Evolutionary conservation across 140 eudicot species (phyloP), one percentile per base, ranked within the genome.

Genomic region (Oenanthe javanica): DNA sequence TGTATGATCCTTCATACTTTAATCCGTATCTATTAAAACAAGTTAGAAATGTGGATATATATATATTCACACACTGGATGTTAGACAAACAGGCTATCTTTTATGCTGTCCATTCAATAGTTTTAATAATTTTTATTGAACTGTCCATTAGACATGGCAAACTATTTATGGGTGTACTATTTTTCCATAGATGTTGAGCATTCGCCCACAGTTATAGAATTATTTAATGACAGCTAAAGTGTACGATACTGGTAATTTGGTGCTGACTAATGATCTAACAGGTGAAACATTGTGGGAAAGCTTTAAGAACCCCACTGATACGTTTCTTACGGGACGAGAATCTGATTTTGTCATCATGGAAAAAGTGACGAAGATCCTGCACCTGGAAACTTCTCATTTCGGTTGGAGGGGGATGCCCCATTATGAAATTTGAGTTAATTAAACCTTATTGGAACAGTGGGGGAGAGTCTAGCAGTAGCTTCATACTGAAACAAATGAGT

Each of bases 171-270:
- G 31, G 31, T 31, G 31, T 31, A 31, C 31, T 31, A 31, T 31
- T 31, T 31, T 31, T 31, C 31, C 31, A 31, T 31, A 31, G 31
- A 31, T 31, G 31, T 31, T 31, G 31, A 31, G 31, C 31, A 31
- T 31, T 31, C 31, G 31, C 31, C 31, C 31, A 31, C 31, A 31
- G 31, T 31, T 31, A 31, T 31, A 31, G 31, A 31, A 31, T 31
- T 31, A 31, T 31, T 31, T 31, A 31, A 31, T 31, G 31, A 31
- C 31, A 31, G 31, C 31, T 31, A 31, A 31, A 31, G 31, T 81
- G 83, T n/a, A 14, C 51, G 51, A 90, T 79, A 73, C 79, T 75
- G 96, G 98, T 57, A 89, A 91, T 79, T 81, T 93, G 48, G 89
- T 89, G 72, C 72, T 93, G 78, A 85, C 81, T 25, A 78, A 84